These are phyloP conservation scores for Cucurbita pepo DNA, from an alignment of 306 rosid genomes.

Conservation along the genomic window DNA sequence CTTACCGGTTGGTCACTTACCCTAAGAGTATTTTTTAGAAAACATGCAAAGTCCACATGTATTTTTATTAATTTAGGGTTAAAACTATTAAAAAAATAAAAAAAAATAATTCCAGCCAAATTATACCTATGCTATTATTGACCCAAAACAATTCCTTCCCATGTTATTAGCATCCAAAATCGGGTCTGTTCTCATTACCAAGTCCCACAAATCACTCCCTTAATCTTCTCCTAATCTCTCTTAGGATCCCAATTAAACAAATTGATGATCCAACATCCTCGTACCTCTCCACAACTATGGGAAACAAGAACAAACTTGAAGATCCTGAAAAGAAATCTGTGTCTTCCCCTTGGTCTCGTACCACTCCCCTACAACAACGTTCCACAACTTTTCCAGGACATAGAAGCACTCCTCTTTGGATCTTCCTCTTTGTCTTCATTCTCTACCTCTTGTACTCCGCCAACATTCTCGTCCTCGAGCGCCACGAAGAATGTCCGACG, in stretches of 20 bases:
- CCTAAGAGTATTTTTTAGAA: too few species aligned
- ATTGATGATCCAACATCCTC: not conserved
- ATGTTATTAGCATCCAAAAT: not conserved
- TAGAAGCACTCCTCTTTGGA: slow-evolving; percentile 36
- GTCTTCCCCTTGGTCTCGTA: not conserved
- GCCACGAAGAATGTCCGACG: slow-evolving; percentile 24
- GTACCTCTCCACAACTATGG: not conserved
- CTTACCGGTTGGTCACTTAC: too few species aligned
- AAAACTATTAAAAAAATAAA: too few species aligned
- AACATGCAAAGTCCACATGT: too few species aligned
- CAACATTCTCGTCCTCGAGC: slow-evolving; percentile 34
- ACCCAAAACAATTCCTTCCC: not conserved
- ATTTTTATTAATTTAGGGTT: too few species aligned
- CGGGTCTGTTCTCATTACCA: not conserved
- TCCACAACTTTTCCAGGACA: slow-evolving; percentile 1
- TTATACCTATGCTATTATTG: too few species aligned
- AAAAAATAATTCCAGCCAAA: too few species aligned
- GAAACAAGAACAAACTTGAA: slow-evolving; percentile 11
- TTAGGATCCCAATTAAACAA: not conserved
- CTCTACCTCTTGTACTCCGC: slow-evolving; percentile 45
- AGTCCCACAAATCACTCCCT: not conserved
- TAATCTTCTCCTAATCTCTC: not conserved
- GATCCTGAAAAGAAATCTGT: slow-evolving; percentile 10
- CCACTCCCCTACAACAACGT: slow-evolving; percentile 15
- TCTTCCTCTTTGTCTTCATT: slow-evolving; percentile 22